A percentile compares a stretch with the other conserved stretches of the same genome.
phyloP scores from a whole-genome alignment of 306 rosid species.

The Prunus mira region DNA sequence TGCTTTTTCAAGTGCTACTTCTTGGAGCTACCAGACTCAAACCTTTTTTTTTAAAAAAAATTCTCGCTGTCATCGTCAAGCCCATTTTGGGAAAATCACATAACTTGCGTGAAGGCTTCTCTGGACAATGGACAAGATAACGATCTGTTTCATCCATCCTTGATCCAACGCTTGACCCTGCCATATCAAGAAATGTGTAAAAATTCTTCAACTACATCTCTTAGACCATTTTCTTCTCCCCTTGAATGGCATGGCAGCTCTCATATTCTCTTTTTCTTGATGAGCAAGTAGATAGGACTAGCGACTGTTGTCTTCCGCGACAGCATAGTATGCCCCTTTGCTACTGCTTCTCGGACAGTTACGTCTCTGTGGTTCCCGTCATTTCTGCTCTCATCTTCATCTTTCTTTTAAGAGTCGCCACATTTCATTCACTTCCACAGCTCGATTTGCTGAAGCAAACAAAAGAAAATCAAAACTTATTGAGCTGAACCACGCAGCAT shows the following conservation, averaged over 20 bases:
- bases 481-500: background rate
- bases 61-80: conserved; percentile 38
- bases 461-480: background rate
- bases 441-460: conserved; percentile 56
- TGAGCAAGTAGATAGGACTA: conserved; percentile 36
- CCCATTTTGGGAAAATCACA: conserved; percentile 54
- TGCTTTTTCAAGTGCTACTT: conserved; percentile 20
- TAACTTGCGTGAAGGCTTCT: conserved; percentile 33
- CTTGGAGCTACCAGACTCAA: conserved; percentile 37
- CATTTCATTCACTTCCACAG: conserved; percentile 89
- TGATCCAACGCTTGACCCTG: conserved; percentile 89
- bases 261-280: conserved; percentile 36
- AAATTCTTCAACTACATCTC: conserved; percentile 73
- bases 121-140: conserved; percentile 61
- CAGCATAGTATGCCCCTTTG: conserved; percentile 10
- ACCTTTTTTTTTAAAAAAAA: conserved; percentile 22
- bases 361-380: conserved; percentile 26
- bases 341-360: conserved; percentile 22
- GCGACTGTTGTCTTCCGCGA: conserved; percentile 14
- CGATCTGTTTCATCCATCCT: conserved; percentile 98
- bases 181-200: conserved; percentile 34
- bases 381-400: conserved; percentile 30
- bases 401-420: conserved; percentile 52
- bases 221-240: conserved; percentile 50
- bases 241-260: conserved; percentile 21